phyloP scores from a whole-genome alignment of 163 green algal genomes.

The Scenedesmus sp. region DNA sequence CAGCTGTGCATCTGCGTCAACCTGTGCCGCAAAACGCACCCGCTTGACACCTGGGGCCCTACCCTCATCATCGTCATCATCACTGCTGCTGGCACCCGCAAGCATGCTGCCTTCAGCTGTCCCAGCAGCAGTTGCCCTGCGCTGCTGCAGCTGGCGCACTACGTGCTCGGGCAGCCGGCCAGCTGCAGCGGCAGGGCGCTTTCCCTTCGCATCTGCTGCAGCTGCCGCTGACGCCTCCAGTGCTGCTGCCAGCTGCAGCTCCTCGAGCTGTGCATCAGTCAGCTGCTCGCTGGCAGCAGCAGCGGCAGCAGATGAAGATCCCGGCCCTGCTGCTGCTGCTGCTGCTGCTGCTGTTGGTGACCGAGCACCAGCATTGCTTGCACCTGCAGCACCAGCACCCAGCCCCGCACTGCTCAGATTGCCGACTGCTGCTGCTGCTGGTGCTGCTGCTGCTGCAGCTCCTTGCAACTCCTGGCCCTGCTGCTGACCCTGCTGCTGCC shows the following conservation, averaged over 20 bases:
- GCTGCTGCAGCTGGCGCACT: conserved; percentile 29
- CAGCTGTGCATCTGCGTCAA: conserved; percentile 52
- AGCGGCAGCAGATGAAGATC: neutral
- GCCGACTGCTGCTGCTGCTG: neutral
- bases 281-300: neutral
- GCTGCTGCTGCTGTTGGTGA: too few species aligned
- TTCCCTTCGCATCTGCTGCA: conserved; percentile 45
- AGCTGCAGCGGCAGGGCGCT: conserved; percentile 22
- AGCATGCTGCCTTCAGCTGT: neutral
- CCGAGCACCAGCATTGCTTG: neutral
- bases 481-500: conserved; percentile 48
- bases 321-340: neutral
- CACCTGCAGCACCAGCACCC: neutral
- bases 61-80: conserved; percentile 3
- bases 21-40: conserved; percentile 1
- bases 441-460: conserved; percentile 11
- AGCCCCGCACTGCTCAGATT: neutral
- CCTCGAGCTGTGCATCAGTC: conserved; percentile 11
- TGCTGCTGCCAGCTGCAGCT: conserved; percentile 23
- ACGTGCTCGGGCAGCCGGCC: neutral
- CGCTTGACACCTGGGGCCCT: neutral
- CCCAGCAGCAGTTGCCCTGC: neutral
- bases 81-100: conserved; percentile 1
- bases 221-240: conserved; percentile 36
- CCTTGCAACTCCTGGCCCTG: neutral